These are phyloP conservation scores for Phylloporus sp. DNA, from an alignment of 768 basidiomycete species.

Conservation along the genomic window DNA sequence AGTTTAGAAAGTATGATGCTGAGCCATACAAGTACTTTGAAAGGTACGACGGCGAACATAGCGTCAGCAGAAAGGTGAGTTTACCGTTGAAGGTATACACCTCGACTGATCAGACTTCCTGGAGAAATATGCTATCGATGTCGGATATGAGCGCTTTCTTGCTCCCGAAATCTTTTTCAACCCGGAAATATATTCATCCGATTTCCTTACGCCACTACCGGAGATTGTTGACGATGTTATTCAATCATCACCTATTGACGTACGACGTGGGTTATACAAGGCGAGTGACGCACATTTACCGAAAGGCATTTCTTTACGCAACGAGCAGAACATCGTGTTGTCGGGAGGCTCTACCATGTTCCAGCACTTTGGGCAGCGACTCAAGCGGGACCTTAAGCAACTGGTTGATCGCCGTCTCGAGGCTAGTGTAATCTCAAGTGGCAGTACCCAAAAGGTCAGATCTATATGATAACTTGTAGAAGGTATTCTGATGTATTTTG, in stretches of 20 bases:
- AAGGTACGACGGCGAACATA: conserved; percentile 89
- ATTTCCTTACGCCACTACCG: conserved; percentile 94
- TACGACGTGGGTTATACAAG: conserved; percentile 94
- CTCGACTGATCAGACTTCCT: conserved; percentile 7
- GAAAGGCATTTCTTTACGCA: not conserved
- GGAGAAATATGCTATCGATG: conserved; percentile 90
- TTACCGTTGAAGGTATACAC: not conserved
- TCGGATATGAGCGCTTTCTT: conserved; percentile 98
- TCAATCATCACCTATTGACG: conserved; percentile 94
- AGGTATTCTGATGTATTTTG: conserved; percentile 2
- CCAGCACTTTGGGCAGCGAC: conserved; percentile 94
- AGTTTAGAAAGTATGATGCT: conserved; percentile 96
- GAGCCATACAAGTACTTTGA: conserved; percentile 96
- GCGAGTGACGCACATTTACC: conserved; percentile 32
- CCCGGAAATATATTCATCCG: conserved; percentile 96
- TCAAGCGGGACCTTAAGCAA: conserved; percentile 93
- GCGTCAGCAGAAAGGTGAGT: conserved; percentile 84
- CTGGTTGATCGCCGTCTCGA: conserved; percentile 89
- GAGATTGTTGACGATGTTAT: conserved; percentile 96
- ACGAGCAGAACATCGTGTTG: conserved; percentile 86
- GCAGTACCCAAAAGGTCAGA: conserved; percentile 69
- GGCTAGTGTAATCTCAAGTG: conserved; percentile 67
- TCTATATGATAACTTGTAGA: not conserved
- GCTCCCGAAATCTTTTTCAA: conserved; percentile 99
- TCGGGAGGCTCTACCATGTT: conserved; percentile 99